phyloP scores from a whole-genome alignment of 2,329 filamentous ascomycete species.

The Cytospora schulzeri region DNA sequence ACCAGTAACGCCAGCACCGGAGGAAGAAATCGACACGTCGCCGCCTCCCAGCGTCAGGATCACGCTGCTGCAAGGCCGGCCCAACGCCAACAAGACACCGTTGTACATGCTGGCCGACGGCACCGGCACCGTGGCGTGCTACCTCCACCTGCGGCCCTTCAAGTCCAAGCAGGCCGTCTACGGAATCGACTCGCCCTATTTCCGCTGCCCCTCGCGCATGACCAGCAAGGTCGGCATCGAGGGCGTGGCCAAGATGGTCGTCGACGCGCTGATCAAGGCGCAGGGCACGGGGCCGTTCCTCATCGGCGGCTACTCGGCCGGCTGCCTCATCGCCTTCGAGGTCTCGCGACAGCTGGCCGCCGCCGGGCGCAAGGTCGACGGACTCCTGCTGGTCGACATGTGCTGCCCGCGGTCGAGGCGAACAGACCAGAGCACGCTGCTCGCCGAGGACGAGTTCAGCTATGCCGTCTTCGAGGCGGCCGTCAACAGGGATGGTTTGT shows the following conservation, averaged over 20 bases:
- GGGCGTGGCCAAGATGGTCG: constrained; percentile 29
- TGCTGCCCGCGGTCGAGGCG: constrained; percentile 23
- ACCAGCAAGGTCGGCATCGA: constrained; percentile 27
- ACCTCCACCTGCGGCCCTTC: constrained; percentile 33
- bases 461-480: not conserved
- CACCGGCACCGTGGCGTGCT: constrained; percentile 33
- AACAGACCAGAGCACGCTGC: not conserved
- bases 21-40: constrained; percentile 5
- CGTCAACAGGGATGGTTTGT: not conserved
- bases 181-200: constrained; percentile 36
- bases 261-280: constrained; percentile 30
- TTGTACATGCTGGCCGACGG: constrained; percentile 36
- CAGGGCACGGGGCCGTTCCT: constrained; percentile 31
- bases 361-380: constrained; percentile 29
- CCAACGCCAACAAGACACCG: constrained; percentile 28
- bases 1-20: not conserved
- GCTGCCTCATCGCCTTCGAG: constrained; percentile 33
- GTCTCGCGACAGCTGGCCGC: constrained; percentile 29
- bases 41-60: constrained; percentile 29
- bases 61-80: constrained; percentile 33
- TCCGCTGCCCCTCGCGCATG: constrained; percentile 28
- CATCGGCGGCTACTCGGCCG: constrained; percentile 33
- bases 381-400: constrained; percentile 33
- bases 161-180: constrained; percentile 31
- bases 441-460: constrained; percentile 7